Evolutionary conservation across 345 rosid species (phyloP).

Genomic region (Murraya koenigii): DNA sequence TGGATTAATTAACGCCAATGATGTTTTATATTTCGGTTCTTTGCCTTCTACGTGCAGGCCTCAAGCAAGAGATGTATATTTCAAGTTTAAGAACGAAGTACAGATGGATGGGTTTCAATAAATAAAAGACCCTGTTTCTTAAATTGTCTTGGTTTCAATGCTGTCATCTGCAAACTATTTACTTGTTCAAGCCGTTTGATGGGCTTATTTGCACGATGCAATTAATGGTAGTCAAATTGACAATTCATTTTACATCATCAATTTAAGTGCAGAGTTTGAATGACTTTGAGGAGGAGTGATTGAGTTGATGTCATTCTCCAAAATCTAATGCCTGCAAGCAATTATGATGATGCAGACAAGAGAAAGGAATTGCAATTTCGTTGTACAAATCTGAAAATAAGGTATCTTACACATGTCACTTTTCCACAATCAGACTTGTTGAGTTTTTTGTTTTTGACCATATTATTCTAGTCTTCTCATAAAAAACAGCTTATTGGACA

Average conservation of each 20-base stretch:
- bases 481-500: neutral
- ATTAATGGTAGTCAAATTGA: neutral
- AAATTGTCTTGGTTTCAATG: neutral
- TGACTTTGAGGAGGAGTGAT: neutral
- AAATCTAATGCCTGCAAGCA: neutral
- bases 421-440: neutral
- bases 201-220: neutral
- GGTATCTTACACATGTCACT: neutral
- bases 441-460: neutral
- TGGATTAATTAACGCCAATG: neutral
- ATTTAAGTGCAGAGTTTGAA: neutral
- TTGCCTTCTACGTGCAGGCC: constrained; percentile 15
- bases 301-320: neutral
- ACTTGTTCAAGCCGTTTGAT: neutral
- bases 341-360: constrained; percentile 15
- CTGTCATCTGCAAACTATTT: neutral
- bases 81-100: neutral
- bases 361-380: neutral
- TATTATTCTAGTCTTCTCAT: neutral
- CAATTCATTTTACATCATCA: neutral
- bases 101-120: neutral
- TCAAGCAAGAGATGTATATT: neutral
- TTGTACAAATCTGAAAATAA: neutral
- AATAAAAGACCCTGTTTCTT: neutral
- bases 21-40: neutral